Evolutionary conservation across 1,284 basidiomycete genomes (phyloP).

Genomic region (Fomitopsis palustris): DNA sequence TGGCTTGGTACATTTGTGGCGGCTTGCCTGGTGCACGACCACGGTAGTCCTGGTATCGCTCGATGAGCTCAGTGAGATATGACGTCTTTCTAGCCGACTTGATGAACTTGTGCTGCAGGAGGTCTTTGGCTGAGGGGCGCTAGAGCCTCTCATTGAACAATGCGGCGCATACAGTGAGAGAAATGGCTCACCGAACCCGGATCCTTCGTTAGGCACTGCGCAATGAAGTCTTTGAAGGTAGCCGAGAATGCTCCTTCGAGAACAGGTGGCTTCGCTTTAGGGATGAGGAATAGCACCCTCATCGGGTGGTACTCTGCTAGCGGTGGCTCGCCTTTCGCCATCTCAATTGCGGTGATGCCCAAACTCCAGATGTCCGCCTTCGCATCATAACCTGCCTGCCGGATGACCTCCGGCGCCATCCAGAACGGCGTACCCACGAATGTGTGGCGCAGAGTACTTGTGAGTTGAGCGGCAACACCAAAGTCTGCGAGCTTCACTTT

Average conservation of each 20-base stretch:
- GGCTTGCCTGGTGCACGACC: constrained; percentile 53
- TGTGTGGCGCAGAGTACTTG: constrained; percentile 85
- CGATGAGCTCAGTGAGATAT: constrained; percentile 83
- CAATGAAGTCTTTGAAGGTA: constrained; percentile 92
- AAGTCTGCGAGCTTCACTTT: constrained; percentile 98
- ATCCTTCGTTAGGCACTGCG: constrained; percentile 91
- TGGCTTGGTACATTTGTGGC: constrained; percentile 46
- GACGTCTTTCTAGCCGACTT: constrained; percentile 77
- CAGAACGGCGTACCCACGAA: constrained; percentile 97
- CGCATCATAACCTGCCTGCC: constrained; percentile 94
- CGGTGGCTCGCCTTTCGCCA: constrained; percentile 94
- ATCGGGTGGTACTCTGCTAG: constrained; percentile 94
- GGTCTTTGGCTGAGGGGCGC: constrained; percentile 88
- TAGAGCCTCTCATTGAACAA: constrained; percentile 31
- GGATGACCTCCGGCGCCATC: constrained; percentile 98
- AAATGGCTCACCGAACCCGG: constrained; percentile 59
- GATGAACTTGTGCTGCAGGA: constrained; percentile 93
- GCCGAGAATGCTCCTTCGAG: constrained; percentile 84
- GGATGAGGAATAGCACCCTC: constrained; percentile 94
- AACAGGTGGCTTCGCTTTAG: constrained; percentile 91
- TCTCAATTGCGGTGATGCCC: constrained; percentile 95
- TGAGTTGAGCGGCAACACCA: constrained; percentile 92
- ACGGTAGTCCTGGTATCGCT: constrained; percentile 74
- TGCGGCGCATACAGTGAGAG: constrained; percentile 3
- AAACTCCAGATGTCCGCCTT: constrained; percentile 98